Percentiles rank a stretch among this genome's conserved stretches.
Evolutionary conservation across 352 stramenopile species (phyloP).

Genomic region (Globisporangium solare): DNA sequence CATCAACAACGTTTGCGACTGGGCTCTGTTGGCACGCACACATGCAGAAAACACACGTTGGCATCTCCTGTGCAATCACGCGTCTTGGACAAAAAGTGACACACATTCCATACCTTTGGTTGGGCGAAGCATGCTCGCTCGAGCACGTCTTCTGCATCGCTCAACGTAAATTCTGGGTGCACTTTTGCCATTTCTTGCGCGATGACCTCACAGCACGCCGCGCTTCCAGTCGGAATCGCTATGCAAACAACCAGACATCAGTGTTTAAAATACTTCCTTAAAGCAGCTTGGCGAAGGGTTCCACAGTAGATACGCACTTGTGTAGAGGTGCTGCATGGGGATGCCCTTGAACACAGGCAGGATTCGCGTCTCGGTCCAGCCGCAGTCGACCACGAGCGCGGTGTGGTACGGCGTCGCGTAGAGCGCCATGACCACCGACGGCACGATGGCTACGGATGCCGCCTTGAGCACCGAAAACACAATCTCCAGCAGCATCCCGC

Average conservation of each 20-base stretch:
- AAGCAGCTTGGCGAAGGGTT: background rate
- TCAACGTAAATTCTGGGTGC: conserved; percentile 14
- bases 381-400: conserved; percentile 75
- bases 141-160: conserved; percentile 53
- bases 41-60: background rate
- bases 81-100: background rate
- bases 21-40: conserved; percentile 20
- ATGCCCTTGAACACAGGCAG: conserved; percentile 83
- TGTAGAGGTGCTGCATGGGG: conserved; percentile 63
- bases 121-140: conserved; percentile 76
- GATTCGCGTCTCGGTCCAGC: conserved; percentile 66
- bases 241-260: background rate
- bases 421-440: conserved; percentile 52
- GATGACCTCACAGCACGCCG: conserved; percentile 40
- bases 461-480: conserved; percentile 66
- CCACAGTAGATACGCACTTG: conserved; percentile 27
- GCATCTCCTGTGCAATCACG: too few relatives aligned
- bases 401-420: conserved; percentile 75
- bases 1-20: conserved; percentile 31
- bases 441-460: conserved; percentile 60
- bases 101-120: conserved; percentile 26
- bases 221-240: conserved; percentile 45
- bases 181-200: conserved; percentile 20
- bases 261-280: background rate
- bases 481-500: conserved; percentile 56